phyloP scores from a whole-genome alignment of 2,329 filamentous ascomycete genomes.

The Fusarium sp. region DNA sequence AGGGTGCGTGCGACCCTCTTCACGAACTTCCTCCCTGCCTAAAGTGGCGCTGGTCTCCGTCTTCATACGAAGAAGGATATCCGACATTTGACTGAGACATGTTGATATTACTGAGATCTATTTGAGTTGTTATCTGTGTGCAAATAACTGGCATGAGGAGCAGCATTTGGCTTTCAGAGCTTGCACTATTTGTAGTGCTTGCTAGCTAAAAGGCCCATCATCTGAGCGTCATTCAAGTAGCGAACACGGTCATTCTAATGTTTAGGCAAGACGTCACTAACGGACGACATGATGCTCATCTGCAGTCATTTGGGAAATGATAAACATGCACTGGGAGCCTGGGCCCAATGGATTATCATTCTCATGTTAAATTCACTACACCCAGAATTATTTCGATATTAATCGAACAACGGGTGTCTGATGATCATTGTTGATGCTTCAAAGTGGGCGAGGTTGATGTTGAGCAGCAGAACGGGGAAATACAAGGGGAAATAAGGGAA shows the following conservation, averaged over 20 bases:
- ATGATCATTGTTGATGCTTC: too few species aligned
- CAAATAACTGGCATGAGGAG: neutral
- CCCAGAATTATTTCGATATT: too few species aligned
- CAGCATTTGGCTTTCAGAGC: neutral
- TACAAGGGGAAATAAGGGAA: accelerated
- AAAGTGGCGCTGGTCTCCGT: conserved; percentile 22
- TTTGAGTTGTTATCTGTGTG: too few species aligned
- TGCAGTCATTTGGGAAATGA: neutral
- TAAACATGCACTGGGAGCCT: neutral
- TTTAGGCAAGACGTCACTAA: conserved; percentile 12
- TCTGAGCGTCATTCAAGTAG: conserved; percentile 20
- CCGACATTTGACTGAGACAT: conserved; percentile 28
- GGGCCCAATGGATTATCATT: neutral
- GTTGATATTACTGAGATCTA: neutral
- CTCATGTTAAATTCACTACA: too few species aligned
- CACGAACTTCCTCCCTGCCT: conserved; percentile 4
- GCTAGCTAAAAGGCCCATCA: neutral
- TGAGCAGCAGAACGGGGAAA: accelerated
- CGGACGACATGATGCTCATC: neutral
- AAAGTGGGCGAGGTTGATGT: accelerated
- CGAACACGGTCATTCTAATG: neutral
- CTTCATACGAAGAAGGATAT: conserved; percentile 16
- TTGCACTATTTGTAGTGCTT: neutral
- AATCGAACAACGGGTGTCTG: neutral
- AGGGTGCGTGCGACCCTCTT: conserved; percentile 7